A percentile compares a stretch with the other conserved stretches of the same genome.
Evolutionary conservation across 75 land plant species (phyloP).

Genomic region (Chamaecyparis obtusa): DNA sequence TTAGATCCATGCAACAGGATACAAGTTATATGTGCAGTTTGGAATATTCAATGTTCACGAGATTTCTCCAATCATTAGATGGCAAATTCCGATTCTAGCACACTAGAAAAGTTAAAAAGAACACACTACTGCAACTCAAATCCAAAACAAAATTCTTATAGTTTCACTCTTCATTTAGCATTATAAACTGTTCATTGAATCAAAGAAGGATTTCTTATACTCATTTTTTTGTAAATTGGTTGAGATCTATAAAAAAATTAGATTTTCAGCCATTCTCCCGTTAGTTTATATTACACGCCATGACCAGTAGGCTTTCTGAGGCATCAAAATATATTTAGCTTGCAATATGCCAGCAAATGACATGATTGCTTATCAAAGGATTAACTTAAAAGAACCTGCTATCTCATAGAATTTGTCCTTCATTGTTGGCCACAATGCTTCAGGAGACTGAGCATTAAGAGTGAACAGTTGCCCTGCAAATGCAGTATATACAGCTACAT

Average conservation of each 20-base stretch:
- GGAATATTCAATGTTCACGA: background rate
- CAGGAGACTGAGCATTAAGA: constrained; percentile 79
- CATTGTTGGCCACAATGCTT: constrained; percentile 49
- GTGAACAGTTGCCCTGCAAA: constrained; percentile 58
- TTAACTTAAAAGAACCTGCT: constrained; percentile 47
- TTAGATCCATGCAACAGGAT: background rate
- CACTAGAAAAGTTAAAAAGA: background rate
- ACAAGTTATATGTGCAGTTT: background rate
- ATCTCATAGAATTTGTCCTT: constrained; percentile 40
- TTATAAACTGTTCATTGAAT: background rate
- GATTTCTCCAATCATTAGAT: background rate
- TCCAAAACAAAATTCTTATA: background rate
- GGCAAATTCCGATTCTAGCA: background rate
- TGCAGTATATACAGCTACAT: constrained; percentile 75
- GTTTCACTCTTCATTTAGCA: background rate
- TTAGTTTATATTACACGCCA: background rate
- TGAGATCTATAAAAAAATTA: background rate
- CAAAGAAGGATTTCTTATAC: background rate
- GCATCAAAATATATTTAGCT: background rate
- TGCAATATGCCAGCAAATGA: background rate
- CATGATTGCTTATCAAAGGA: background rate
- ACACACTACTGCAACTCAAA: background rate
- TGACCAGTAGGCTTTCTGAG: background rate
- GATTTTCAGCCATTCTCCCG: background rate
- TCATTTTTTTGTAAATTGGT: background rate